Conservation (phyloP, 371 early-diverging fungal genomes). For the Rozella allomycis region DNA sequence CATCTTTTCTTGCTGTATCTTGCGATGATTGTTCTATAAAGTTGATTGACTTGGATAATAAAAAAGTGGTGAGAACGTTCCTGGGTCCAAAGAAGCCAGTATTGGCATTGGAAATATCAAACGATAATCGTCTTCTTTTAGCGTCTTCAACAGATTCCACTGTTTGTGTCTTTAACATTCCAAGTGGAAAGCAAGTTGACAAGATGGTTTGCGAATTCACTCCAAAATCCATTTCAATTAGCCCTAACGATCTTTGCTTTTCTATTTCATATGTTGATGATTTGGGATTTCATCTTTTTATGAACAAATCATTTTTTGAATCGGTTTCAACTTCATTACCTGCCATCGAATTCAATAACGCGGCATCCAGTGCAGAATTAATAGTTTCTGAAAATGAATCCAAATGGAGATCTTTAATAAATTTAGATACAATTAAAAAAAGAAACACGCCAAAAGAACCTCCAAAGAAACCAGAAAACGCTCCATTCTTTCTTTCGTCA, state of each 20-base stretch:
- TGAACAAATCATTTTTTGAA: no score
- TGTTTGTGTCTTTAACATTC: slow-evolving; percentile 83
- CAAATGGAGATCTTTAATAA: slow-evolving; percentile 72
- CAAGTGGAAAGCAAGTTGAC: slow-evolving; percentile 57
- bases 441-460: slow-evolving; percentile 74
- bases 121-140: slow-evolving; percentile 1
- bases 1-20: background rate
- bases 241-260: no score
- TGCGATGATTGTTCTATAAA: slow-evolving; percentile 7
- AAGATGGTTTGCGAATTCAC: no score
- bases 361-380: no score
- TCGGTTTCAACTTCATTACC: no score
- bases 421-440: slow-evolving; percentile 73
- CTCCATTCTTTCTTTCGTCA: slow-evolving; percentile 80
- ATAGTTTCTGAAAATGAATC: no score
- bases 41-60: slow-evolving; percentile 59
- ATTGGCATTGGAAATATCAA: slow-evolving; percentile 39
- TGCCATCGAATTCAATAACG: no score
- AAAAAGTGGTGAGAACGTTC: slow-evolving; percentile 34
- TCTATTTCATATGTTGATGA: no score
- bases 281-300: no score
- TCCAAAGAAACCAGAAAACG: slow-evolving; percentile 62
- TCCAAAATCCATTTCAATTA: no score
- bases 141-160: slow-evolving; percentile 50
- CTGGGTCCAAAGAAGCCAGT: slow-evolving; percentile 56